These are phyloP conservation scores for Flaveria brownii DNA, from an alignment of 129 eudicot genomes.

Conservation along the genomic window DNA sequence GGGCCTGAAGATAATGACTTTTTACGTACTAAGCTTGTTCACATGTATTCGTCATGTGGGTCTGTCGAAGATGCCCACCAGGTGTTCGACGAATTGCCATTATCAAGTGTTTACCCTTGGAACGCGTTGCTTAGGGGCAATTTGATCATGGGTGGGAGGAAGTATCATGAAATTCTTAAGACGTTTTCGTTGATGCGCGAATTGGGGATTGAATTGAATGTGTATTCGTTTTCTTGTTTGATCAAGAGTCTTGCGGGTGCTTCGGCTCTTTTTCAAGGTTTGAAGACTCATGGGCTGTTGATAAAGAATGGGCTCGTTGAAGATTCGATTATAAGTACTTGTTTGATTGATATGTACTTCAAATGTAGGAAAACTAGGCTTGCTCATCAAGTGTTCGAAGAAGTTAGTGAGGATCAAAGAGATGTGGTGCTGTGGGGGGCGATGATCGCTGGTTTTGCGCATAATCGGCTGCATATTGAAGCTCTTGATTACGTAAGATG, in stretches of 20 bases:
- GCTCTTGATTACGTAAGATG: slow-evolving; percentile 63
- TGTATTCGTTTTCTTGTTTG: slow-evolving; percentile 76
- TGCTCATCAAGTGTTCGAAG: slow-evolving; percentile 63
- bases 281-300: slow-evolving; percentile 74
- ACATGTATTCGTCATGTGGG: slow-evolving; percentile 69
- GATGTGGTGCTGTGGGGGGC: slow-evolving; percentile 91
- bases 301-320: slow-evolving; percentile 65
- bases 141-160: slow-evolving; percentile 63
- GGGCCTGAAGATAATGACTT: slow-evolving; percentile 74
- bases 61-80: slow-evolving; percentile 59
- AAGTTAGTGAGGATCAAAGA: slow-evolving; percentile 48
- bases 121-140: slow-evolving; percentile 88
- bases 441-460: slow-evolving; percentile 82
- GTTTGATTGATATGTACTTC: slow-evolving; percentile 90
- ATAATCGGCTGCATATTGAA: slow-evolving; percentile 60
- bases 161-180: slow-evolving; percentile 42
- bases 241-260: slow-evolving; percentile 86
- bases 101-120: slow-evolving; percentile 68
- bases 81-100: slow-evolving; percentile 61
- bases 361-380: slow-evolving; percentile 76
- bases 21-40: slow-evolving; percentile 60
- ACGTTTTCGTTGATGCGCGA: slow-evolving; percentile 63
- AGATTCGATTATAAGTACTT: slow-evolving; percentile 53
- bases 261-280: slow-evolving; percentile 63
- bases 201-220: slow-evolving; percentile 74